These are phyloP conservation scores for Plectosphaerella plurivora DNA, from an alignment of 2,329 filamentous ascomycete genomes.

Conservation along the genomic window DNA sequence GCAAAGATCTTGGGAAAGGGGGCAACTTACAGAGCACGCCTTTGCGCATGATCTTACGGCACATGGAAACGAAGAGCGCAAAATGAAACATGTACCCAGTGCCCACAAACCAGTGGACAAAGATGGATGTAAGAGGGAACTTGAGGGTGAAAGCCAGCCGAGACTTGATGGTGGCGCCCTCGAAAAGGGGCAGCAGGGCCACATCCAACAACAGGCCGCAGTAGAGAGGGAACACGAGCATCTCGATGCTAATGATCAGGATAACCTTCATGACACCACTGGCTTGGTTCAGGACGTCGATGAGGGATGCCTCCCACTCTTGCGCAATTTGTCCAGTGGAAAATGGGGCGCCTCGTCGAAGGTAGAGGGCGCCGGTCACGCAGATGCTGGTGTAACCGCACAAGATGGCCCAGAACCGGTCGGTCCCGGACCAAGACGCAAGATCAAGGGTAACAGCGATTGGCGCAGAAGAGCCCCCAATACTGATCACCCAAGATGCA, in stretches of 20 bases:
- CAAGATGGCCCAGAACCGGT: conserved; percentile 67
- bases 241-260: conserved; percentile 96
- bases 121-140: conserved; percentile 84
- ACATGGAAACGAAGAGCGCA: conserved; percentile 97
- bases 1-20: no score
- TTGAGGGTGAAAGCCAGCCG: conserved; percentile 72
- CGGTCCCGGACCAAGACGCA: conserved; percentile 62
- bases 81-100: conserved; percentile 99
- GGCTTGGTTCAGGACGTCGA: conserved; percentile 84
- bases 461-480: conserved; percentile 36
- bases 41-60: conserved; percentile 91
- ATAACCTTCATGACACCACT: conserved; percentile 98
- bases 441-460: conserved; percentile 42
- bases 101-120: conserved; percentile 97
- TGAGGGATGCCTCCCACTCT: conserved; percentile 70
- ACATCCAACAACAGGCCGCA: conserved; percentile 87
- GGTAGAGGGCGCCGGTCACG: conserved; percentile 70
- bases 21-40: conserved; percentile 77
- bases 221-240: conserved; percentile 95
- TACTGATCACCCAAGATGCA: conserved; percentile 53
- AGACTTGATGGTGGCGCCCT: conserved; percentile 70
- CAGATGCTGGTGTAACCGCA: conserved; percentile 78
- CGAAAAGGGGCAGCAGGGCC: conserved; percentile 85
- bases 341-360: conserved; percentile 68
- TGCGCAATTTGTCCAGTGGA: conserved; percentile 51